phyloP scores from a whole-genome alignment of 2,329 filamentous ascomycete species.

The Cyphellophora attinorum region DNA sequence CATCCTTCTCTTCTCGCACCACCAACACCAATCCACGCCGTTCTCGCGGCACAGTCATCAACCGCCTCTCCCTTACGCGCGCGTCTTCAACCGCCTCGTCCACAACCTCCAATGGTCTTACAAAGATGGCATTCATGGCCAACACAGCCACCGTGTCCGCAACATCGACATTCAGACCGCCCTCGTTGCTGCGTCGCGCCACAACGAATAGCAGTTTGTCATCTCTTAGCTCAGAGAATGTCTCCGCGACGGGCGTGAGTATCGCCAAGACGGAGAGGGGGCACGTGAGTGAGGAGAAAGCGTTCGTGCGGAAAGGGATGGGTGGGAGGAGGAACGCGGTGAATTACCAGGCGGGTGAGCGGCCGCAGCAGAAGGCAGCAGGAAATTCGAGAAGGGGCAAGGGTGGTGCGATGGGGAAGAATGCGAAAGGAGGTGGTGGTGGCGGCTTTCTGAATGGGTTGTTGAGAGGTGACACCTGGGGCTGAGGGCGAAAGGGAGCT shows the following conservation, averaged over 20 bases:
- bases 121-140: slow-evolving; percentile 16
- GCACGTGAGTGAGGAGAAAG: slow-evolving; percentile 15
- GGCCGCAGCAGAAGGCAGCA: slow-evolving; percentile 3
- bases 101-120: slow-evolving; percentile 13
- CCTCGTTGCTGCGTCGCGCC: slow-evolving; percentile 17
- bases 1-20: slow-evolving; percentile 6
- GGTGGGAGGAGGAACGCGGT: slow-evolving; percentile 17
- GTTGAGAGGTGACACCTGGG: slow-evolving; percentile 14
- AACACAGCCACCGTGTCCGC: slow-evolving; percentile 7
- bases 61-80: slow-evolving; percentile 34
- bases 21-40: slow-evolving; percentile 8
- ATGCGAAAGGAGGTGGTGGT: slow-evolving; percentile 9
- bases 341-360: slow-evolving; percentile 10
- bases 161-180: slow-evolving; percentile 12
- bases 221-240: slow-evolving; percentile 12
- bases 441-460: slow-evolving; percentile 15
- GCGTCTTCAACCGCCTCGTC: slow-evolving; percentile 36
- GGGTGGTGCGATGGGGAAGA: slow-evolving; percentile 11
- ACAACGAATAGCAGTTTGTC: slow-evolving; percentile 17
- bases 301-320: slow-evolving; percentile 16
- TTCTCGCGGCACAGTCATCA: slow-evolving; percentile 30
- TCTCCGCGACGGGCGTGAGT: slow-evolving; percentile 17
- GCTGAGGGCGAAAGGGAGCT: slow-evolving; percentile 4
- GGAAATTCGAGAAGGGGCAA: slow-evolving; percentile 18
- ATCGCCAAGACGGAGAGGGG: slow-evolving; percentile 17